Base-by-base conservation (phyloP, 495 filamentous ascomycete species). In the Bathelium albidoporum region DNA sequence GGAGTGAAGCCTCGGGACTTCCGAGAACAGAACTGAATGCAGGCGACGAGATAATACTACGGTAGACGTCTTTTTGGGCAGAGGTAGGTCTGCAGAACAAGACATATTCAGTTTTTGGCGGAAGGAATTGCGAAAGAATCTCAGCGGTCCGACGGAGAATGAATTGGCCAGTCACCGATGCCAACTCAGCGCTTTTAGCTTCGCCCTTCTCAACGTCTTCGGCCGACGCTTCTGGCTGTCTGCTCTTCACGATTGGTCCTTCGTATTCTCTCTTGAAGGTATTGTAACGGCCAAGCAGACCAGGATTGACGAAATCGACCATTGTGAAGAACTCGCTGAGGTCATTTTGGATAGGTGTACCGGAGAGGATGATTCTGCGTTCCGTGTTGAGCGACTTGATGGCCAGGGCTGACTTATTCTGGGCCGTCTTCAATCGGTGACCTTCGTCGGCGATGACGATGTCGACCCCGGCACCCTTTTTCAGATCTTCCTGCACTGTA, bases 401-500 rank as follows among this genome's bases (percentile, higher is more conserved):
- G 14, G 89, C 89, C 61, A 84, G 79, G 22, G 87, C 87, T 60
- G 86, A 85, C 73, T 91, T 91, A 71, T 91, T 93, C 70, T 89
- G 85, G 16, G 88, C 82, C 0, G 89, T 91, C 72, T 93, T 93
- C 20, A 93, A 80, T 61, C 89, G 74, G 70, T 93, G 89, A 0
- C 89, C 89, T 75, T 93, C 89, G 71, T 93, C 89, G 1, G 87
- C 87, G 67, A 93, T 84, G 53, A 93, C 83, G 64, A 93, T 89
- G 69, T 91, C 89, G 60, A 91, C 78, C 0, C 84, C 83, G 45
- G 71, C 70, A 7, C 86, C 82, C 65, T 83, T 83, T 53, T 84
- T 80, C 49, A 91, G 73, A 49, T 87, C 85, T 26, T 83, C 85
- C 60, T 87, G 83, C 0, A 91, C 84, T 18, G 78, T 83, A 59